Evolutionary conservation across 1,284 basidiomycete genomes (phyloP).

Genomic region (Cryptococcus sp.): DNA sequence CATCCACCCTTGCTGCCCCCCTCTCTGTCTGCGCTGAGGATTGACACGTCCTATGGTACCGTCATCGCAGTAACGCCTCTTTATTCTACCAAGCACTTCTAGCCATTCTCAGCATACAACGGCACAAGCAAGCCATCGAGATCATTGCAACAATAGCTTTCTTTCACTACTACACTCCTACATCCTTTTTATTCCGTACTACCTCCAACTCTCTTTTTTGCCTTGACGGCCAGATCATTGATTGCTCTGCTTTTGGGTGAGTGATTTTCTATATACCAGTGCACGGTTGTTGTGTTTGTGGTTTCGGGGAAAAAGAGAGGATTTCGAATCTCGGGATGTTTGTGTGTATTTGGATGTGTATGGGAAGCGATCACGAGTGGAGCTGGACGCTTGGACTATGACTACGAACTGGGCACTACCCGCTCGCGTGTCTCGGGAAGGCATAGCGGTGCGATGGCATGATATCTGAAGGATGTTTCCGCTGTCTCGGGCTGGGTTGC

Average conservation of each 20-base stretch:
- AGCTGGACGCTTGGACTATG: too few relatives aligned
- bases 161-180: neutral
- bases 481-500: too few relatives aligned
- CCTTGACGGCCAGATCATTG: neutral
- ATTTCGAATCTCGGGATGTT: neutral
- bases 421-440: too few relatives aligned
- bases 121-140: neutral
- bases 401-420: too few relatives aligned
- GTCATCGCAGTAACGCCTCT: neutral
- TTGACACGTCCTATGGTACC: neutral
- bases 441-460: too few relatives aligned
- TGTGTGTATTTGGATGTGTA: neutral
- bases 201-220: neutral
- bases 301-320: too few relatives aligned
- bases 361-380: neutral
- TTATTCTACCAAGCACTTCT: neutral
- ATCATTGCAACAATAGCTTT: neutral
- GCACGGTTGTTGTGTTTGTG: too few relatives aligned
- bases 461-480: too few relatives aligned
- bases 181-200: neutral
- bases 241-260: neutral
- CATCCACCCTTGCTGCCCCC: too few relatives aligned
- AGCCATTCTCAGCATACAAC: neutral
- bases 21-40: neutral
- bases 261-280: neutral